Conservation (phyloP, 176 grass and related monocot genomes). For the Dactylis glomerata region DNA sequence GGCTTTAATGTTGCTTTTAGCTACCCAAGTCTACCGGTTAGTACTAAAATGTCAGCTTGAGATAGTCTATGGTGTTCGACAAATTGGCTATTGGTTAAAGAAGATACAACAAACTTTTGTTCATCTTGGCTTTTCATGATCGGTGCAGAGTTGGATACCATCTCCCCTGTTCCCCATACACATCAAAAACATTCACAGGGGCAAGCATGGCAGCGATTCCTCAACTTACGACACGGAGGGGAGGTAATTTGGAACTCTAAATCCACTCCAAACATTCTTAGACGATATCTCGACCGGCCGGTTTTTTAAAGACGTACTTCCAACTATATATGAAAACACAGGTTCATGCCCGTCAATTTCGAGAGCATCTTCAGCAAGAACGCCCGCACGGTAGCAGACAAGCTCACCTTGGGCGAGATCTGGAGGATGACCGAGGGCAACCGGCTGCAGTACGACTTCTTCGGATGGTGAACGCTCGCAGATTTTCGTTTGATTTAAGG, state of each 20-base stretch:
- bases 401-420: slow-evolving; percentile 53
- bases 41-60: not conserved
- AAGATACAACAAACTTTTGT: not conserved
- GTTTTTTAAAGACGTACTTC: not conserved
- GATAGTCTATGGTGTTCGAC: not conserved
- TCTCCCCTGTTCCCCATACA: slow-evolving; percentile 74
- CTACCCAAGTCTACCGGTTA: slow-evolving; percentile 67
- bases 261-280: not conserved
- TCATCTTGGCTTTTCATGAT: not conserved
- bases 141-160: slow-evolving; percentile 67
- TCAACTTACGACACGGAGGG: slow-evolving; percentile 77
- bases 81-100: not conserved
- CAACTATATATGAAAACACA: not conserved
- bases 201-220: slow-evolving; percentile 76
- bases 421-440: slow-evolving; percentile 63
- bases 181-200: slow-evolving; percentile 68
- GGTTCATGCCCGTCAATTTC: slow-evolving; percentile 77
- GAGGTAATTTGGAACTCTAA: slow-evolving; percentile 38
- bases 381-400: slow-evolving; percentile 41
- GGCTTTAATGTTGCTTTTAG: slow-evolving; percentile 56
- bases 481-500: not conserved
- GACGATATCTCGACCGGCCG: not conserved
- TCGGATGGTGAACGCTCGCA: slow-evolving; percentile 34
- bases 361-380: slow-evolving; percentile 93
- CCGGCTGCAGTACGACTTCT: slow-evolving; percentile 35